Evolutionary conservation across 2,329 filamentous ascomycete species (phyloP).

Genomic region (Alternaria longipes): DNA sequence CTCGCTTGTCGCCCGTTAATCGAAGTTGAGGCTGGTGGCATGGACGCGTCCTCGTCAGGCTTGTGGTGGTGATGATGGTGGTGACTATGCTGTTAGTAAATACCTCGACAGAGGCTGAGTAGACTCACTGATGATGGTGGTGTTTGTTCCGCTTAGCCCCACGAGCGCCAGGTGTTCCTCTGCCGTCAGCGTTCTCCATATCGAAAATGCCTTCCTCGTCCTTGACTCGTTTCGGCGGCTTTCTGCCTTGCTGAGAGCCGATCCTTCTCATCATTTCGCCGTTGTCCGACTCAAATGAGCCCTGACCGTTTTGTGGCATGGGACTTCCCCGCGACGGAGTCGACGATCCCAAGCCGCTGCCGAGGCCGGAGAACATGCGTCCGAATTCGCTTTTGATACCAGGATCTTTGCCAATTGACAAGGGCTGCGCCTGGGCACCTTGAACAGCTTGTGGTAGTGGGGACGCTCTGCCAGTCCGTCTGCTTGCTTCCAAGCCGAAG

Average conservation of each 20-base stretch:
- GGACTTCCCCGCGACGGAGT: constrained; percentile 65
- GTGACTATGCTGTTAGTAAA: constrained; percentile 53
- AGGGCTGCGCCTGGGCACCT: constrained; percentile 82
- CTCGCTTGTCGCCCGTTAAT: constrained; percentile 38
- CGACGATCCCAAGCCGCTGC: constrained; percentile 68
- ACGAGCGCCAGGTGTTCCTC: constrained; percentile 70
- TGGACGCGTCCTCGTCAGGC: constrained; percentile 59
- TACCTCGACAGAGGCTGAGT: constrained; percentile 7
- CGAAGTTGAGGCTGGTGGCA: constrained; percentile 24
- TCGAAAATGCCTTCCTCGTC: constrained; percentile 76
- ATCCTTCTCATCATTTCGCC: constrained; percentile 45
- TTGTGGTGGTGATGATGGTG: constrained; percentile 67
- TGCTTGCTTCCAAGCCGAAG: constrained; percentile 76
- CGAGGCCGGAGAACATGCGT: constrained; percentile 94
- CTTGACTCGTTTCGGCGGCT: constrained; percentile 68
- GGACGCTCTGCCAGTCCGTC: constrained; percentile 83
- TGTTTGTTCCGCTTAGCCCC: constrained; percentile 70
- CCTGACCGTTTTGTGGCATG: constrained; percentile 48
- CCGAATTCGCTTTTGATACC: constrained; percentile 96
- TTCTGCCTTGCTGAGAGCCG: constrained; percentile 51
- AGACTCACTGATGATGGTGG: constrained; percentile 69
- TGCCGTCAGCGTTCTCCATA: constrained; percentile 71
- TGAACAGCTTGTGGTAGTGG: constrained; percentile 93
- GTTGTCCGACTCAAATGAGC: constrained; percentile 40
- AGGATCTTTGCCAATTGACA: constrained; percentile 81